Conservation (phyloP, 2,329 filamentous ascomycete genomes). For the Helicocarpus griseus region DNA sequence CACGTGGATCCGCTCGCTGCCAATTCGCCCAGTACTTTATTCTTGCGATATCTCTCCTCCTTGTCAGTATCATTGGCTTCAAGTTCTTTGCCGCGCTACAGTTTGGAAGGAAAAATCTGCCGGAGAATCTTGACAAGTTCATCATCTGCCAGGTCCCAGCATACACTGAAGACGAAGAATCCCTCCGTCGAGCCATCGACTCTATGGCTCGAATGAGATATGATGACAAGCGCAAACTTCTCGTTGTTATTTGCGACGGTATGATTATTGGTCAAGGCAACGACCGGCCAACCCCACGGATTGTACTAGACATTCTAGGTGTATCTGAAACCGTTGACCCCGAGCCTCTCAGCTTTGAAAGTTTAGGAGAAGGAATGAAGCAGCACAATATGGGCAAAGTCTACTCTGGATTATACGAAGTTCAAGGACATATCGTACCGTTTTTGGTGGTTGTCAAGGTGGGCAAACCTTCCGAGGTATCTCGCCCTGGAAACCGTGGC, state of each 20-base stretch:
- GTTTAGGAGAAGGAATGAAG: conserved; percentile 87
- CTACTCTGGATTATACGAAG: conserved; percentile 95
- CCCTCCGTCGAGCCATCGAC: conserved; percentile 90
- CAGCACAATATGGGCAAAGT: conserved; percentile 99
- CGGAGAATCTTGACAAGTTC: conserved; percentile 96
- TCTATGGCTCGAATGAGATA: conserved; percentile 92
- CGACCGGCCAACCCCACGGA: conserved; percentile 86
- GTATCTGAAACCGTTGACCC: conserved; percentile 90
- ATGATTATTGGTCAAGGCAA: conserved; percentile 99
- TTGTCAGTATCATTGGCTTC: conserved; percentile 77
- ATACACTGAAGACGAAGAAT: conserved; percentile 98
- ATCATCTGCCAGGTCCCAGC: conserved; percentile 95
- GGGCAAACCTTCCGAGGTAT: conserved; percentile 70
- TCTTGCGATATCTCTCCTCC: conserved; percentile 69
- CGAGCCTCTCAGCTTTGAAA: conserved; percentile 92
- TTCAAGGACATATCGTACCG: conserved; percentile 94
- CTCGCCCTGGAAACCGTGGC: conserved; percentile 81
- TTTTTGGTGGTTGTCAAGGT: conserved; percentile 97
- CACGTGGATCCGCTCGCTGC: conserved; percentile 74
- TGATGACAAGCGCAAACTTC: conserved; percentile 93
- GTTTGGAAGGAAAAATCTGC: conserved; percentile 81
- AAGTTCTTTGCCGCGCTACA: conserved; percentile 96
- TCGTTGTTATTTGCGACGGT: conserved; percentile 88
- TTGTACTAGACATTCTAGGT: conserved; percentile 92
- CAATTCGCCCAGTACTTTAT: conserved; percentile 84